Conservation (phyloP, 306 rosid species). For the Ochetophila trinervis region DNA sequence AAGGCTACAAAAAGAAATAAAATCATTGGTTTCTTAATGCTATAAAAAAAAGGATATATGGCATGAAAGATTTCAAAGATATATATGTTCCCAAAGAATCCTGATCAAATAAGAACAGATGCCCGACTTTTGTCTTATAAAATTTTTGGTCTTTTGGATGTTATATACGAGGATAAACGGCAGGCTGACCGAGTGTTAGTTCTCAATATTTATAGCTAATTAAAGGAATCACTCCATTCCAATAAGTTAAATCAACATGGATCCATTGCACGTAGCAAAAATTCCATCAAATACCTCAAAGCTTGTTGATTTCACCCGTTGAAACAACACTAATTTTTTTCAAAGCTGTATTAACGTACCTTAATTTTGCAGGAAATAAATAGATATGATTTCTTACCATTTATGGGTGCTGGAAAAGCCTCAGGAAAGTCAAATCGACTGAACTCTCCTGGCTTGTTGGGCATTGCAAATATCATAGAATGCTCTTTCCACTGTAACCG, state of each 20-base stretch:
- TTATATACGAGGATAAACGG: neutral
- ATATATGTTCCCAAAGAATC: too few species aligned
- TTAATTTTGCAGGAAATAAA: slow-evolving; percentile 7
- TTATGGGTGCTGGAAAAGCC: slow-evolving; percentile 78
- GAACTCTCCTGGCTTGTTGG: slow-evolving; percentile 92
- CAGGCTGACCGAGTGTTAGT: neutral
- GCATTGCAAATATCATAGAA: slow-evolving; percentile 98
- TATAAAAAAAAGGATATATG: too few species aligned
- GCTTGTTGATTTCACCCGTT: too few species aligned
- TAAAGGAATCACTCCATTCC: too few species aligned
- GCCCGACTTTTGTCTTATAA: neutral
- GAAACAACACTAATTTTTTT: slow-evolving; percentile 4
- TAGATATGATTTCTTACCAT: slow-evolving; percentile 53
- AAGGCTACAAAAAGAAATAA: too few species aligned
- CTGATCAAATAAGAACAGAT: neutral
- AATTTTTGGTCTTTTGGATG: neutral
- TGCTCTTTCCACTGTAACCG: slow-evolving; percentile 99
- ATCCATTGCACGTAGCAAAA: too few species aligned
- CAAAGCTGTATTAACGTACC: neutral
- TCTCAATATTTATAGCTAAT: too few species aligned
- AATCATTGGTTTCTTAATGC: too few species aligned
- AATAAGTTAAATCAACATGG: too few species aligned
- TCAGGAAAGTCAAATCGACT: slow-evolving; percentile 94
- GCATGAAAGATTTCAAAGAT: too few species aligned
- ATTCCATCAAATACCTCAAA: too few species aligned